phyloP scores from a whole-genome alignment of 306 rosid species.

The Alnus rubra region DNA sequence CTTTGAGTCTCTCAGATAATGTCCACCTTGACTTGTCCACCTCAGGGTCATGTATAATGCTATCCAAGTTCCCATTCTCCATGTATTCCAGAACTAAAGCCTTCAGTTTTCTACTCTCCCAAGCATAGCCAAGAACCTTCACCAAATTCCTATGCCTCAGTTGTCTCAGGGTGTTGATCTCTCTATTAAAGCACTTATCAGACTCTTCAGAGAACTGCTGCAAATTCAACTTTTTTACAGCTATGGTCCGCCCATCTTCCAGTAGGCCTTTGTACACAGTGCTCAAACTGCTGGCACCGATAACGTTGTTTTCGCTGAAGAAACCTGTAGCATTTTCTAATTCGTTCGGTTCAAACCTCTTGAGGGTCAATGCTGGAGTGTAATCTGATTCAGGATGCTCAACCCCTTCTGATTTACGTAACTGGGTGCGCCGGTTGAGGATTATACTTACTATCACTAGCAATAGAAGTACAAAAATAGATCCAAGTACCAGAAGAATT shows the following conservation, averaged over 20 bases:
- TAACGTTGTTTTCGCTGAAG: slow-evolving; percentile 51
- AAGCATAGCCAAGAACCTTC: slow-evolving; percentile 80
- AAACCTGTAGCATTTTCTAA: slow-evolving; percentile 63
- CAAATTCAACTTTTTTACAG: slow-evolving; percentile 73
- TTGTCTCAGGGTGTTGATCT: slow-evolving; percentile 68
- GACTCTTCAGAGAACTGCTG: slow-evolving; percentile 58
- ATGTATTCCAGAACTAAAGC: slow-evolving; percentile 80
- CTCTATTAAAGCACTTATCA: slow-evolving; percentile 66
- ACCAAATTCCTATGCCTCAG: slow-evolving; percentile 86
- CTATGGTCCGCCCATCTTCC: slow-evolving; percentile 53
- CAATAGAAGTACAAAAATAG: slow-evolving; percentile 41
- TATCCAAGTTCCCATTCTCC: slow-evolving; percentile 80
- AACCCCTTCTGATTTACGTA: slow-evolving; percentile 13
- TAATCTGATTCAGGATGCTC: slow-evolving; percentile 40
- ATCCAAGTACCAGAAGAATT: slow-evolving; percentile 47
- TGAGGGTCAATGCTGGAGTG: slow-evolving; percentile 44
- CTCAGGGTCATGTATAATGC: slow-evolving; percentile 51
- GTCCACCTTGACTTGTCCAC: slow-evolving; percentile 57
- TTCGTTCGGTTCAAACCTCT: slow-evolving; percentile 58
- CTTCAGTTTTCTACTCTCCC: slow-evolving; percentile 79
- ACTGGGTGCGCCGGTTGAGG: slow-evolving; percentile 25
- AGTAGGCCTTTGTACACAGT: slow-evolving; percentile 75
- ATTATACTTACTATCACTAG: slow-evolving; percentile 36
- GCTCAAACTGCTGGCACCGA: slow-evolving; percentile 80
- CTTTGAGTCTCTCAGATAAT: slow-evolving; percentile 51